Evolutionary conservation across 495 filamentous ascomycete species (phyloP), one percentile per base, ranked within the genome.

Genomic region (Penicillium pulvis): DNA sequence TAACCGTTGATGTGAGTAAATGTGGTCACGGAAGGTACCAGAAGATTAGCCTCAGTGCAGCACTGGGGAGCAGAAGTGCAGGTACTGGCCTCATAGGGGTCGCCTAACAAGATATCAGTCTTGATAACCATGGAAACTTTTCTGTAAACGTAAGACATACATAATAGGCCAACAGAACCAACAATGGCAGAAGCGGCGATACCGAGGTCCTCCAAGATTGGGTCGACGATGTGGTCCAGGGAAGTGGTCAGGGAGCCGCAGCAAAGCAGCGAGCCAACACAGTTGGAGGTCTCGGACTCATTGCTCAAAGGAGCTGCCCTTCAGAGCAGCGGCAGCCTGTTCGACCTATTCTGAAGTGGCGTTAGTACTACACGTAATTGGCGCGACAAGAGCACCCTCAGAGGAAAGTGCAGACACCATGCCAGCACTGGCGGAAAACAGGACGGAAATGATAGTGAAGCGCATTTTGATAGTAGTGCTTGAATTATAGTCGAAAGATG

Each of bases 121-220:
- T 33, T 16, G 14, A 6, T 14, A 24, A 20, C 2, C 4, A 14
- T 51, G 26, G n/a, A 26, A 8, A 24, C 8, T 19, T 42, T 28
- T 0, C 16, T 6, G 10, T 20, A 14, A n/a, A 17, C 10, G 23
- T 0, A 9, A n/a, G 2, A 62, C 74, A 26, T 71, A 75, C 71
- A 76, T 4, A 64, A 46, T 43, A 76, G 63, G 57, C 74, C 72
- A 49, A 76, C 36, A 16, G 70, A 73, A 43, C 72, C 71, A 44
- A 97, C 85, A 52, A 97, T 78, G 11, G 92, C 84, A 5, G 92
- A 91, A 3, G 90, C 90, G 71, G 93, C 86, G 48, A 97, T 86
- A 1, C 89, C 90, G 51, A 85, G 86, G 62, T 87, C 85, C 66
- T 87, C 85, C 47, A 98, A 70, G 60, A 93, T 89, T 3, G 84